Evolutionary conservation across 2,329 filamentous ascomycete genomes (phyloP), one percentile per base, ranked within the genome.

Genomic region (Pyricularia pennisetigena): DNA sequence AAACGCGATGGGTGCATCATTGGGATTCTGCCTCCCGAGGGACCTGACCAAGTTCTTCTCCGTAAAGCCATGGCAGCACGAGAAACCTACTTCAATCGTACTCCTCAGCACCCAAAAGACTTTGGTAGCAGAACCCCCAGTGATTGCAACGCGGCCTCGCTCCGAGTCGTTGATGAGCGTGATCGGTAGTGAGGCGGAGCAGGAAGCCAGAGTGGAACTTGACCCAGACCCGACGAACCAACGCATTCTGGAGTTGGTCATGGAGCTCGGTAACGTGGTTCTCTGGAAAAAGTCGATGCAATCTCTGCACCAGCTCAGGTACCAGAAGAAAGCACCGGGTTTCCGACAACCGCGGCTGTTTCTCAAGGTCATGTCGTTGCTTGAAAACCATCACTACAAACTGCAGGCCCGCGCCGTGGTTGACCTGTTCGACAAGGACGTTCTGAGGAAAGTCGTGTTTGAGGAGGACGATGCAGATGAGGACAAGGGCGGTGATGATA

Each of bases 191-290:
- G 73, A 72, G 20, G 70, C 70, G 10, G 71, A 69, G 20, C 64
- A 70, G 32, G 67, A 66, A 7, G 75, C 74, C 24, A 75, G 73
- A 66, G 77, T 80, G 68, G 75, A 78, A 67, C 75, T 80, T 62
- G 76, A 81, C 69, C 71, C 77, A 6, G 79, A 82, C 69, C 76
- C 80, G 32, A 80, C 73, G 71, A 97, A 82, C 70, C 92, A 92
- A 74, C 90, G 90, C 67, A 94, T 98, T 64, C 80, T 98, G 30
- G 91, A 93, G 74, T 85, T 95, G 54, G 89, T 97, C 71, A 88
- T 92, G 16, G 94, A 97, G 74, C 84, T 99, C 69, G 93, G 94
- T 68, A 97, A 98, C 75, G 95, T 94, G 69, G 93, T 99, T 20
- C 83, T 97, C 66, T 94, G 93, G 75, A 96, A 96, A 77, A 90